Evolutionary conservation across 768 basidiomycete species (phyloP).

Genomic region (Trametes sanguinea): DNA sequence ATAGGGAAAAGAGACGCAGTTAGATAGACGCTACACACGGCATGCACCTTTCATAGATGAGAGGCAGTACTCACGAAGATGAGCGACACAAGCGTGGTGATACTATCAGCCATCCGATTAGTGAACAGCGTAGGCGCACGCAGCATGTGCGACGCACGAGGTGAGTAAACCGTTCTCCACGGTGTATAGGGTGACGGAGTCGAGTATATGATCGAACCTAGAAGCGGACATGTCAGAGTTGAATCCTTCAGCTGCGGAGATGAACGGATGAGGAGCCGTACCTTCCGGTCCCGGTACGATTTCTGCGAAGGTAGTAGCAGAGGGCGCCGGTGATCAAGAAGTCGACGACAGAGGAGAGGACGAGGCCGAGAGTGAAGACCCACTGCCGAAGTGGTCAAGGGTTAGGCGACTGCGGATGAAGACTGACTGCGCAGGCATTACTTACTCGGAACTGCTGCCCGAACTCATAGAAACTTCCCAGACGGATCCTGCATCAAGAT

Average conservation of each 20-base stretch:
- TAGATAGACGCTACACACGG: background rate
- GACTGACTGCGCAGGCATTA: background rate
- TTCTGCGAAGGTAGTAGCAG: conserved; percentile 29
- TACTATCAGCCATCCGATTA: conserved; percentile 16
- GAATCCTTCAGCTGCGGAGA: background rate
- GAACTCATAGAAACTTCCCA: conserved; percentile 25
- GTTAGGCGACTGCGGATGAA: background rate
- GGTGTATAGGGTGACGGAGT: conserved; percentile 32
- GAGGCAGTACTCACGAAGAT: conserved; percentile 27
- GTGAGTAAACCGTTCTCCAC: conserved; percentile 33
- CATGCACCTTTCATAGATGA: conserved; percentile 10
- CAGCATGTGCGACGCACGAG: conserved; percentile 24
- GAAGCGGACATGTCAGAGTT: background rate
- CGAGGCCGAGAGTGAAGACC: conserved; percentile 32
- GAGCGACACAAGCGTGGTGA: conserved; percentile 28
- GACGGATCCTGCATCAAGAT: conserved; percentile 16
- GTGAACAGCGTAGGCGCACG: background rate
- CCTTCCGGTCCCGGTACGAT: conserved; percentile 29
- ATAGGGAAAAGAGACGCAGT: background rate
- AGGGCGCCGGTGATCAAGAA: conserved; percentile 29
- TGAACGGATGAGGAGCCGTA: conserved; percentile 18
- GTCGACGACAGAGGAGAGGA: conserved; percentile 29
- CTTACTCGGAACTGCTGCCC: conserved; percentile 23
- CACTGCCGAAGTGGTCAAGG: conserved; percentile 23
- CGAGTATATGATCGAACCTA: conserved; percentile 32